phyloP scores from a whole-genome alignment of 2,329 filamentous ascomycete genomes.

The Alternaria atra region DNA sequence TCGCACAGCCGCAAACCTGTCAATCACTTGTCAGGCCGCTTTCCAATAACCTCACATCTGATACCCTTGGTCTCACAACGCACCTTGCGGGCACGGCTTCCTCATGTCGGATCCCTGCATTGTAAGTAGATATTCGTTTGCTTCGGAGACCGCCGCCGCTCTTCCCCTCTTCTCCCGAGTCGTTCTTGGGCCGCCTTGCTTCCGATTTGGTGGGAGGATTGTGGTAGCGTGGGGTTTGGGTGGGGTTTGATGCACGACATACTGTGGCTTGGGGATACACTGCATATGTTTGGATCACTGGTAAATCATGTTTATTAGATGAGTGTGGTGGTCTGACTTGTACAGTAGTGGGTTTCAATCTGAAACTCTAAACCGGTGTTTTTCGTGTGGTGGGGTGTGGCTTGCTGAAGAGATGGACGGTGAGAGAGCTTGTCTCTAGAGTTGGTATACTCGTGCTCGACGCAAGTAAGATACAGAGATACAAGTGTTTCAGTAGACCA shows the following conservation, averaged over 20 bases:
- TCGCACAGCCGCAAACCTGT: not conserved
- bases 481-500: not conserved
- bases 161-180: not conserved
- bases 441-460: not conserved
- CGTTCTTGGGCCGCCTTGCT: conserved; percentile 10
- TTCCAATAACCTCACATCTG: conserved; percentile 14
- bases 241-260: not conserved
- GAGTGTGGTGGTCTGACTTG: not conserved
- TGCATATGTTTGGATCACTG: not conserved
- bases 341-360: not conserved
- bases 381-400: not conserved
- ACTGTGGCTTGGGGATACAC: not conserved
- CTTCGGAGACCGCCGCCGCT: not conserved
- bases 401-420: not conserved
- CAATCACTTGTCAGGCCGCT: conserved; percentile 13
- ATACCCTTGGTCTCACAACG: not conserved
- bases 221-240: not conserved
- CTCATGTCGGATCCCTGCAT: not conserved
- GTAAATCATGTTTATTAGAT: not conserved
- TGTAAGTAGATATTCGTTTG: not conserved
- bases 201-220: not conserved
- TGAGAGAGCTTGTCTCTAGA: not conserved
- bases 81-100: not conserved
- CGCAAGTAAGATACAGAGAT: not conserved
- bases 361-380: conserved; percentile 4